Conservation (phyloP, 2,329 filamentous ascomycete species). For the Fusarium torreyae region DNA sequence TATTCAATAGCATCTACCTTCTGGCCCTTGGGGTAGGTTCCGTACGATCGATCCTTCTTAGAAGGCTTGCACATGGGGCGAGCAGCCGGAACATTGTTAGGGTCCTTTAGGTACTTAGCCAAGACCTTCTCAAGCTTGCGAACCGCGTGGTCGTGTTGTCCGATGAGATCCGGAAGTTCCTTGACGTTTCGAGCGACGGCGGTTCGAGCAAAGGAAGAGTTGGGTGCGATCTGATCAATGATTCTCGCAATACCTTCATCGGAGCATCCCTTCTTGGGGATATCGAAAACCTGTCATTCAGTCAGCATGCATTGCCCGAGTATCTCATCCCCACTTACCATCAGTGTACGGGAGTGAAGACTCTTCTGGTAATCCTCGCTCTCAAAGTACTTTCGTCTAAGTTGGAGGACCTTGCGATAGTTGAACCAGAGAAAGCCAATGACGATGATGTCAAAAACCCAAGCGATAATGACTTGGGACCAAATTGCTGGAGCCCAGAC, state of each 20-base stretch:
- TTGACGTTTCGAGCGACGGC: slow-evolving; percentile 94
- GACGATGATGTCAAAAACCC: slow-evolving; percentile 80
- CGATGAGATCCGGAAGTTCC: slow-evolving; percentile 86
- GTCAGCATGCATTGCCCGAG: neutral
- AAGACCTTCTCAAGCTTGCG: slow-evolving; percentile 86
- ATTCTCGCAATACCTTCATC: slow-evolving; percentile 91
- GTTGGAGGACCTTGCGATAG: slow-evolving; percentile 78
- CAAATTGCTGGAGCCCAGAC: slow-evolving; percentile 69
- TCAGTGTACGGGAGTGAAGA: slow-evolving; percentile 81
- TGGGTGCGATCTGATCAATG: slow-evolving; percentile 84
- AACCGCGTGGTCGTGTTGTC: slow-evolving; percentile 85
- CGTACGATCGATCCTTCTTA: slow-evolving; percentile 81
- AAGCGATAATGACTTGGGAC: slow-evolving; percentile 72
- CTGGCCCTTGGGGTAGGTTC: slow-evolving; percentile 74
- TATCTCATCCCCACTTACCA: slow-evolving; percentile 62
- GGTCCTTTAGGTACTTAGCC: slow-evolving; percentile 92
- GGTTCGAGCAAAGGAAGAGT: slow-evolving; percentile 82
- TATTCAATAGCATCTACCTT: slow-evolving; percentile 97
- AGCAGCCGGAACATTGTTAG: slow-evolving; percentile 80
- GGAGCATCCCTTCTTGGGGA: slow-evolving; percentile 81
- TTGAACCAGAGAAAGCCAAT: slow-evolving; percentile 91
- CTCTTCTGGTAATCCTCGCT: slow-evolving; percentile 90
- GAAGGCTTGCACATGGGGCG: slow-evolving; percentile 85
- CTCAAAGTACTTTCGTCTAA: slow-evolving; percentile 86
- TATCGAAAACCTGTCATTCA: slow-evolving; percentile 78